These are phyloP conservation scores for Ogataea hybrid DNA, from an alignment of 1,139 yeast genomes.

Conservation along the genomic window DNA sequence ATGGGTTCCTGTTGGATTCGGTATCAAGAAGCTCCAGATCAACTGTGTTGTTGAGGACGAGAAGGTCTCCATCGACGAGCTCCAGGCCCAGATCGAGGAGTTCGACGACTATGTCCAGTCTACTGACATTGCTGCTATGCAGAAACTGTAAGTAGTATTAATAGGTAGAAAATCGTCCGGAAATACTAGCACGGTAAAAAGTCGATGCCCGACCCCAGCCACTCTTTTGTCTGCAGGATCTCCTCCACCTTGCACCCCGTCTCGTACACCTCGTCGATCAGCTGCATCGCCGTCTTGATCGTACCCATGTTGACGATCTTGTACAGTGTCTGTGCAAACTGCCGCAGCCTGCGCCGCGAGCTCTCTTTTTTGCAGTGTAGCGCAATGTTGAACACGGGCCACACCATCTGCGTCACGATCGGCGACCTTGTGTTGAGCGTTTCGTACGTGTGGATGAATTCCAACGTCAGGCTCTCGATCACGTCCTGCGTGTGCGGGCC, in stretches of 20 bases:
- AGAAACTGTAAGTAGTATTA: conserved; percentile 66
- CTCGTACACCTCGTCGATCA: conserved; percentile 45
- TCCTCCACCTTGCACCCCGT: conserved; percentile 39
- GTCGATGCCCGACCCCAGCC: conserved; percentile 49
- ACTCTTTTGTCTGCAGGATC: conserved; percentile 38
- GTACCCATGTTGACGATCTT: conserved; percentile 54
- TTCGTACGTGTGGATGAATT: conserved; percentile 45
- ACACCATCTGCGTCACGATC: conserved; percentile 55
- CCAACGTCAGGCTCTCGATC: conserved; percentile 45
- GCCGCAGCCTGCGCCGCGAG: conserved; percentile 33
- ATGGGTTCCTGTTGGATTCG: conserved; percentile 97
- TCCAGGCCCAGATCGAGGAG: conserved; percentile 82
- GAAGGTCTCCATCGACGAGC: conserved; percentile 88
- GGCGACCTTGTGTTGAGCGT: conserved; percentile 44
- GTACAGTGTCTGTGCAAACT: conserved; percentile 41
- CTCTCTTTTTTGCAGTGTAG: conserved; percentile 37
- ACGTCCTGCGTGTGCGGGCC: conserved; percentile 30
- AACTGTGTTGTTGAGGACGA: conserved; percentile 98
- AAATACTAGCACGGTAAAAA: conserved; percentile 41
- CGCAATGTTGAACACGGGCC: conserved; percentile 53
- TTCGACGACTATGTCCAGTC: conserved; percentile 99
- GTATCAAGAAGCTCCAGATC: conserved; percentile 98
- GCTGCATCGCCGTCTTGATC: conserved; percentile 38
- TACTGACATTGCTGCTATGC: conserved; percentile 97
- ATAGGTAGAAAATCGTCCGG: conserved; percentile 1